phyloP scores from a whole-genome alignment of 2,329 filamentous ascomycete genomes.

The Paecilomyces fulvus region DNA sequence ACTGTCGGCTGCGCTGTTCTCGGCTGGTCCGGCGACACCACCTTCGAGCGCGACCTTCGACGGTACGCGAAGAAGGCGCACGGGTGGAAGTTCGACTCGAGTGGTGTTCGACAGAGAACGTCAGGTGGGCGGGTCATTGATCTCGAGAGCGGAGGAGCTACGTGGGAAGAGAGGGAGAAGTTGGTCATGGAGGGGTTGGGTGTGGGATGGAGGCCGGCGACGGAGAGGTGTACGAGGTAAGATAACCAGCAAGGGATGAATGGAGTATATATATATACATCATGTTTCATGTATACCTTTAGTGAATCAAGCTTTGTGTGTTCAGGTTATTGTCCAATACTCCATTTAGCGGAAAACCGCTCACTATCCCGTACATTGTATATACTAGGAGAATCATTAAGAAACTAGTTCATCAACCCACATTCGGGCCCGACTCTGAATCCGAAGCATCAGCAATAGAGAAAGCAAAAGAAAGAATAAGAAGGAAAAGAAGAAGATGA shows the following conservation, averaged over 20 bases:
- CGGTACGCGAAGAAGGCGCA: conserved; percentile 66
- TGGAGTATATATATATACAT: neutral
- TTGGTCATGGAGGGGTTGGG: conserved; percentile 71
- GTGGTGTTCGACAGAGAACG: conserved; percentile 62
- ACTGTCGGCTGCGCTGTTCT: conserved; percentile 81
- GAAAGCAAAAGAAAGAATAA: conserved; percentile 9
- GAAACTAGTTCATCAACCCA: conserved; percentile 2
- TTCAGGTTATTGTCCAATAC: neutral
- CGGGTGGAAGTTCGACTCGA: conserved; percentile 82
- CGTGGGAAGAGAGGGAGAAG: conserved; percentile 64
- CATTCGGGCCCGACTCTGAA: neutral
- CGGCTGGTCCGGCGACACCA: conserved; percentile 83
- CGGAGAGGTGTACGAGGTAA: conserved; percentile 59
- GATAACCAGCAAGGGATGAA: neutral
- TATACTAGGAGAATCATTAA: neutral
- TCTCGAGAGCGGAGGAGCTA: conserved; percentile 48
- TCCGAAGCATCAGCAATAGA: conserved; percentile 1
- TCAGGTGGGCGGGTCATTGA: conserved; percentile 63
- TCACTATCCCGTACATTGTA: neutral
- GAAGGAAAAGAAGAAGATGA: conserved; percentile 7
- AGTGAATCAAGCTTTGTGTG: too few relatives aligned
- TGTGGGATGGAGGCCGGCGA: conserved; percentile 57
- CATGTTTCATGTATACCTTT: too few relatives aligned
- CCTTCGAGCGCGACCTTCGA: conserved; percentile 79
- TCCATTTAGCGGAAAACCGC: neutral